Conservation (phyloP, 352 stramenopile species). For the Peronosclerospora sorghi region DNA sequence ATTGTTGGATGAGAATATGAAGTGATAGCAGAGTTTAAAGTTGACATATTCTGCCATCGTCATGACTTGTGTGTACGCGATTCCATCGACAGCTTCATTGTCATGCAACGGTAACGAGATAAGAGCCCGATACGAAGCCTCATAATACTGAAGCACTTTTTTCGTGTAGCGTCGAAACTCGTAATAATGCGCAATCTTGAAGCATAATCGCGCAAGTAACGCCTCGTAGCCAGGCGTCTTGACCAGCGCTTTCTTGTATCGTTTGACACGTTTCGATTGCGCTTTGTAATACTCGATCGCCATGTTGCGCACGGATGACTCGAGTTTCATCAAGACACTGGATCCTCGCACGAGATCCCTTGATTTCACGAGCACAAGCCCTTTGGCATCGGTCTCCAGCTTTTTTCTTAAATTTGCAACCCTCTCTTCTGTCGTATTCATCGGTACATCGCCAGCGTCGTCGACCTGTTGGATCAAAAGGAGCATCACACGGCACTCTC, state of each 20-base stretch:
- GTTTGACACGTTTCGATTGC: slow-evolving; percentile 81
- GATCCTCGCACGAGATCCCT: slow-evolving; percentile 55
- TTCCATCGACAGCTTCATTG: slow-evolving; percentile 25
- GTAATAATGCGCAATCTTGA: slow-evolving; percentile 86
- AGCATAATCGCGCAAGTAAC: slow-evolving; percentile 64
- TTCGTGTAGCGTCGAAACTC: slow-evolving; percentile 80
- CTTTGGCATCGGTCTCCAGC: slow-evolving; percentile 68
- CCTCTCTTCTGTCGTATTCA: slow-evolving; percentile 66
- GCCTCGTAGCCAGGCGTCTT: slow-evolving; percentile 43
- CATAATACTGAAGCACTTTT: slow-evolving; percentile 81
- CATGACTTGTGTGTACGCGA: slow-evolving; percentile 57
- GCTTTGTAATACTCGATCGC: slow-evolving; percentile 84
- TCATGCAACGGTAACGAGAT: slow-evolving; percentile 45
- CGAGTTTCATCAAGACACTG: slow-evolving; percentile 56
- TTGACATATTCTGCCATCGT: slow-evolving; percentile 81
- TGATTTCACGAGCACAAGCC: slow-evolving; percentile 47
- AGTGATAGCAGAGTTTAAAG: slow-evolving; percentile 83
- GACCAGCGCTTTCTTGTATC: slow-evolving; percentile 70
- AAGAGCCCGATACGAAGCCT: slow-evolving; percentile 62
- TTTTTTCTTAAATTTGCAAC: slow-evolving; percentile 52
- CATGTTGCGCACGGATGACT: slow-evolving; percentile 58
- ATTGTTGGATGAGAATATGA: slow-evolving; percentile 80
- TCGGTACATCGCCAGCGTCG: slow-evolving; percentile 40
- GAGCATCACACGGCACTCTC: slow-evolving; percentile 70
- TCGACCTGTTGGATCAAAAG: slow-evolving; percentile 76